A percentile compares a stretch with the other conserved stretches of the same genome.
Conservation (phyloP, 768 basidiomycete genomes). For the Boletus sensibilis region DNA sequence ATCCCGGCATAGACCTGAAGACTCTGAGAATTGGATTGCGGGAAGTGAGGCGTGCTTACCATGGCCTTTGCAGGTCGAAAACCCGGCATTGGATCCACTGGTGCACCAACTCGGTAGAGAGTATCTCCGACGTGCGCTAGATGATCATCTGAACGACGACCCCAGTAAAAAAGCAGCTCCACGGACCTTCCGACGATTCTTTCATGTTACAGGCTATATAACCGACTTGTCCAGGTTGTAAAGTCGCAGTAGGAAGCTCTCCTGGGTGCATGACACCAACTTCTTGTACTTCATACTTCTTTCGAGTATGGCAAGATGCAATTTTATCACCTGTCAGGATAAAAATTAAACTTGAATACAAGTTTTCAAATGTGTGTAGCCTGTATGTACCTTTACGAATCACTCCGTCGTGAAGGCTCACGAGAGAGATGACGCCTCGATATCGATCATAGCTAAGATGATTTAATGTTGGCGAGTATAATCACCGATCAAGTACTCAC, state of each 20-base stretch:
- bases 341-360: neutral
- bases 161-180: neutral
- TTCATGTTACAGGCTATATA: slow-evolving; percentile 98
- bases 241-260: slow-evolving; percentile 66
- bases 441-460: slow-evolving; percentile 83
- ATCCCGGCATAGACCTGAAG: slow-evolving; percentile 88
- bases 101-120: slow-evolving; percentile 68
- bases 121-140: slow-evolving; percentile 95
- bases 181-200: slow-evolving; percentile 83
- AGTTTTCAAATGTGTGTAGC: neutral
- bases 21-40: neutral
- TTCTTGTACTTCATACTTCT: slow-evolving; percentile 86
- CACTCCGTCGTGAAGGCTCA: slow-evolving; percentile 77
- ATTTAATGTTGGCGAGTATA: slow-evolving; percentile 5
- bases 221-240: slow-evolving; percentile 81
- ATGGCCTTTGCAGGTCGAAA: slow-evolving; percentile 93
- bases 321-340: slow-evolving; percentile 77
- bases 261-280: slow-evolving; percentile 90
- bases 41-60: slow-evolving; percentile 45
- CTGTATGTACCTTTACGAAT: slow-evolving; percentile 68
- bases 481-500: slow-evolving; percentile 43
- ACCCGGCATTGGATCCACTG: slow-evolving; percentile 81
- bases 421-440: slow-evolving; percentile 90
- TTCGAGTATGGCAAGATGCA: slow-evolving; percentile 76
- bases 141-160: slow-evolving; percentile 2